Conservation (phyloP, 2,329 filamentous ascomycete genomes). For the Eutypella sp. region DNA sequence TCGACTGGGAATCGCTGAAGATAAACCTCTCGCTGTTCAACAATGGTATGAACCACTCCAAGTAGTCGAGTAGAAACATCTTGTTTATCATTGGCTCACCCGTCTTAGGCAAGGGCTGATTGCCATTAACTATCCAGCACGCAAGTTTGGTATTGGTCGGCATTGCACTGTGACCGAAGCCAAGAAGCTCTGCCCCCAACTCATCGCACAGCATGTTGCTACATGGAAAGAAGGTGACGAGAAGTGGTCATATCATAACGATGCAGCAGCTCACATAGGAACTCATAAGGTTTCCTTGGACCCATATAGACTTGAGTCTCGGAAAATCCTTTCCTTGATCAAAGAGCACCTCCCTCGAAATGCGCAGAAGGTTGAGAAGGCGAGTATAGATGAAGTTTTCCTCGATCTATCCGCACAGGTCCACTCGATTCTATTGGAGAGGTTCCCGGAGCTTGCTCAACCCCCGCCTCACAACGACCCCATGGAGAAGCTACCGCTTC, state of each 20-base stretch:
- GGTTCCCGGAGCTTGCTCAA: constrained; percentile 67
- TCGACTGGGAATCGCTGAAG: constrained; percentile 66
- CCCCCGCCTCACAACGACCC: constrained; percentile 71
- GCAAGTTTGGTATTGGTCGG: constrained; percentile 71
- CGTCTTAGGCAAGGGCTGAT: constrained; percentile 74
- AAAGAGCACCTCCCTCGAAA: constrained; percentile 64
- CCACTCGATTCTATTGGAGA: constrained; percentile 66
- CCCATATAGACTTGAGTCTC: constrained; percentile 80
- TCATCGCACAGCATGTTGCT: constrained; percentile 87
- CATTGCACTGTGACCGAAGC: constrained; percentile 79
- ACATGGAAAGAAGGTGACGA: constrained; percentile 92
- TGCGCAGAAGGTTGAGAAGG: constrained; percentile 80
- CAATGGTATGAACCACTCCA: constrained; percentile 60
- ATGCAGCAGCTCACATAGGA: constrained; percentile 72
- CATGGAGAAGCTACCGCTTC: constrained; percentile 65
- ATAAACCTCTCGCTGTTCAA: constrained; percentile 83
- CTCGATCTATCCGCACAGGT: constrained; percentile 84
- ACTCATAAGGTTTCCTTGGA: constrained; percentile 94
- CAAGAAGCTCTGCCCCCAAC: constrained; percentile 75
- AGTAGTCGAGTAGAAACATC: constrained; percentile 2
- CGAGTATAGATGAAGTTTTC: constrained; percentile 93
- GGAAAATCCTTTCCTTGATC: constrained; percentile 74
- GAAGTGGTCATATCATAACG: constrained; percentile 84
- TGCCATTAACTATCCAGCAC: constrained; percentile 91
- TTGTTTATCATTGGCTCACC: constrained; percentile 8